phyloP scores from a whole-genome alignment of 2,329 filamentous ascomycete genomes.

The Scolecobasidium constrictum region DNA sequence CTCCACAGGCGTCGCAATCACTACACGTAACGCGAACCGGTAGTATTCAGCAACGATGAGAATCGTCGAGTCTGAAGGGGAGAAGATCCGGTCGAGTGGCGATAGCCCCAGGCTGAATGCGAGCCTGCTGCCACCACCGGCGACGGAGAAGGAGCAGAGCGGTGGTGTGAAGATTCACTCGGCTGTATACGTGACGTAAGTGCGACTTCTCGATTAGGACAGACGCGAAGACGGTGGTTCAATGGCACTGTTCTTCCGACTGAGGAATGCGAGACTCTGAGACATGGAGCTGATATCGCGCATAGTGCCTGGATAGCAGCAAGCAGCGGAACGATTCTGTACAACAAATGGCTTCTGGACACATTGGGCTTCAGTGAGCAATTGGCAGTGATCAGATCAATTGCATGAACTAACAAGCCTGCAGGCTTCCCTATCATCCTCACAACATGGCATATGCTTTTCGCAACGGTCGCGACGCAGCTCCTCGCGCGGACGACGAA shows the following conservation, averaged over 20 bases:
- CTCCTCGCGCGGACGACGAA: conserved; percentile 80
- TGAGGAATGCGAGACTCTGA: not conserved
- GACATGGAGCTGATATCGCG: not conserved
- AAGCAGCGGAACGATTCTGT: conserved; percentile 8
- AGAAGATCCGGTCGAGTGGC: not conserved
- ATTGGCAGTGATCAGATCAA: too few species aligned
- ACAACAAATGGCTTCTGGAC: conserved; percentile 10
- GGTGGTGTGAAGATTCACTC: not conserved
- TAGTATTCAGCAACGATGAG: not conserved
- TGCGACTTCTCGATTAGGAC: not conserved
- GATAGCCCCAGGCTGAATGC: not conserved
- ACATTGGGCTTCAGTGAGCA: conserved; percentile 6
- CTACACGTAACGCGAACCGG: too few species aligned
- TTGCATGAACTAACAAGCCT: not conserved
- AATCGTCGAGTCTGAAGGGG: not conserved
- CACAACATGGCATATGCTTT: conserved; percentile 90
- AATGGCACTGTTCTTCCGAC: too few species aligned
- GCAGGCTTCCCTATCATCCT: conserved; percentile 9
- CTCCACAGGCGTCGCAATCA: too few species aligned
- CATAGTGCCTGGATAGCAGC: conserved; percentile 9
- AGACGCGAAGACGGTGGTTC: too few species aligned
- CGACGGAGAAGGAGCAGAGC: not conserved
- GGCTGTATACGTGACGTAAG: conserved; percentile 7
- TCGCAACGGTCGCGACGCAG: conserved; percentile 91
- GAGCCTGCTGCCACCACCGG: not conserved